Percentiles rank a stretch among this genome's conserved stretches.
Conservation (phyloP, 164 flowering plant genomes). For the Dillenia turbinata region DNA sequence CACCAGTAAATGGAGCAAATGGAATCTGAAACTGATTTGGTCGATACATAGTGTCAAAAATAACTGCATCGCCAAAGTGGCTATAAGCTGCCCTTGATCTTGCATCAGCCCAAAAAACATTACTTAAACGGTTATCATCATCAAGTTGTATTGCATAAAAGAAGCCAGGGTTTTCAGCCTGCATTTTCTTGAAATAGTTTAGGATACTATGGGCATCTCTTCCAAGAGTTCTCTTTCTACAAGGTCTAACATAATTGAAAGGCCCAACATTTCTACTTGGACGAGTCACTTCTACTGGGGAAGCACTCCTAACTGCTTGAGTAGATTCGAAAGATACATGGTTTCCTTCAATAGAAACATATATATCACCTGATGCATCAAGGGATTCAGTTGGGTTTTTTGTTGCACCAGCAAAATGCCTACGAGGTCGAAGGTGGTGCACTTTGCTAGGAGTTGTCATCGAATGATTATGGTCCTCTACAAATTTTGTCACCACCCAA, state of each 20-base stretch:
- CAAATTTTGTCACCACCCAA: slow-evolving; percentile 40
- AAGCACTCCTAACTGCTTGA: slow-evolving; percentile 16
- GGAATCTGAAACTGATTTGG: slow-evolving; percentile 56
- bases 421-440: slow-evolving; percentile 40
- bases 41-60: slow-evolving; percentile 65
- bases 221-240: slow-evolving; percentile 32
- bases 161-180: slow-evolving; percentile 70
- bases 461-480: slow-evolving; percentile 52
- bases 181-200: slow-evolving; percentile 63
- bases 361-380: slow-evolving; percentile 18
- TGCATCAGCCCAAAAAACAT: slow-evolving; percentile 81
- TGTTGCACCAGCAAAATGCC: slow-evolving; percentile 36
- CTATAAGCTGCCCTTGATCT: slow-evolving; percentile 61
- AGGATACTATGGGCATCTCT: slow-evolving; percentile 62
- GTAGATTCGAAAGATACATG: slow-evolving; percentile 28
- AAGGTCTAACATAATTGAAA: slow-evolving; percentile 16
- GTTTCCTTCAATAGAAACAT: slow-evolving; percentile 32
- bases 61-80: slow-evolving; percentile 73
- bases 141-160: slow-evolving; percentile 75
- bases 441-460: slow-evolving; percentile 33
- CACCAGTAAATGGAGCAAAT: slow-evolving; percentile 72
- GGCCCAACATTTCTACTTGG: slow-evolving; percentile 16
- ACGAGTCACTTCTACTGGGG: slow-evolving; percentile 26
- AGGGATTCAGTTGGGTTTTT: slow-evolving; percentile 22
- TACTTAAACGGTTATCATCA: slow-evolving; percentile 55